Conservation (phyloP, 352 stramenopile species). For the Phytophthora cajani region DNA sequence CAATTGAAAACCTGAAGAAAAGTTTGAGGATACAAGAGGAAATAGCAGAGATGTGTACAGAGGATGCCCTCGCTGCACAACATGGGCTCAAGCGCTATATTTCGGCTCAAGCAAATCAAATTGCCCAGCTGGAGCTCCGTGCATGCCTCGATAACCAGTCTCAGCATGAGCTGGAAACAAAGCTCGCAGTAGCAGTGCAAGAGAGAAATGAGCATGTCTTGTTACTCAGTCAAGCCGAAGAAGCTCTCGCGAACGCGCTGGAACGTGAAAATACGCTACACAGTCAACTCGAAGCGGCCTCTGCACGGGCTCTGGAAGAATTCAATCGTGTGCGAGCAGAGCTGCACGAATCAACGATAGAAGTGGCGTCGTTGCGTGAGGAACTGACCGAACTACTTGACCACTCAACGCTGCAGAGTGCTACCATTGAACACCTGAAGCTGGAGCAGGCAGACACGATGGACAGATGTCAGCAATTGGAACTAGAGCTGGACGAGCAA, state of each 20-base stretch:
- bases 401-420: constrained; percentile 28
- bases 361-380: constrained; percentile 29
- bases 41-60: constrained; percentile 7
- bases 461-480: constrained; percentile 6
- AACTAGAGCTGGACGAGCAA: constrained; percentile 20
- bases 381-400: constrained; percentile 31
- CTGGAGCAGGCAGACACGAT: constrained; percentile 9
- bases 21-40: constrained; percentile 15
- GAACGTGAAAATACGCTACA: constrained; percentile 21
- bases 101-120: constrained; percentile 3
- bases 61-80: constrained; percentile 6
- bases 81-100: neutral
- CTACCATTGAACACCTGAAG: constrained; percentile 23
- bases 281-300: constrained; percentile 8
- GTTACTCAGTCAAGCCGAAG: constrained; percentile 28
- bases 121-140: constrained; percentile 2
- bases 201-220: constrained; percentile 14
- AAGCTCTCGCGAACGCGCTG: constrained; percentile 14
- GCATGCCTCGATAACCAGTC: neutral
- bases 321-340: constrained; percentile 29
- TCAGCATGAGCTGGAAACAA: constrained; percentile 14
- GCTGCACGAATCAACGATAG: constrained; percentile 26
- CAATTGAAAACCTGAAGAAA: constrained; percentile 8
- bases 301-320: constrained; percentile 16
- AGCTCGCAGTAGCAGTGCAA: neutral